phyloP scores from a whole-genome alignment of 345 rosid species.

The Eucalyptus tenuipes region DNA sequence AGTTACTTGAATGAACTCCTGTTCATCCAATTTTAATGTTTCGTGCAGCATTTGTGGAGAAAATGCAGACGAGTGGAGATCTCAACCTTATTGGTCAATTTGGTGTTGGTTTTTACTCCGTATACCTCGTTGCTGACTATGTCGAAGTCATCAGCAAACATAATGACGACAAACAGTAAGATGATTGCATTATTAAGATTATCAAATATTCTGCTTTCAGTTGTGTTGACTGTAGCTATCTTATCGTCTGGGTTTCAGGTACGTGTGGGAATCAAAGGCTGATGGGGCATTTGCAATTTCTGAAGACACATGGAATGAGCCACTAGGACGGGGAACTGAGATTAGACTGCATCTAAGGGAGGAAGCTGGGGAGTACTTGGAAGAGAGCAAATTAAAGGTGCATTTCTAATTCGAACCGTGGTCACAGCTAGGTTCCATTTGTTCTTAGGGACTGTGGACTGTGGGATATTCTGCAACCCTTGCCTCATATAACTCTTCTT shows the following conservation, averaged over 20 bases:
- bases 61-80: constrained; percentile 94
- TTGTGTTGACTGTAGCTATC: not conserved
- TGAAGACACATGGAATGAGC: constrained; percentile 97
- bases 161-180: constrained; percentile 92
- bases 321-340: constrained; percentile 96
- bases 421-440: not conserved
- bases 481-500: not conserved
- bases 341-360: constrained; percentile 86
- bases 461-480: not conserved
- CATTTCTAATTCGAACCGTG: not conserved
- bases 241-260: constrained; percentile 20
- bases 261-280: constrained; percentile 98
- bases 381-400: constrained; percentile 88
- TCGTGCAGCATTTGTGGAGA: constrained; percentile 86
- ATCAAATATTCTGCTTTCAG: not conserved
- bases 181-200: not conserved
- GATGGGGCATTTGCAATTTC: constrained; percentile 98
- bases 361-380: constrained; percentile 96
- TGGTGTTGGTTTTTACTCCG: constrained; percentile 99
- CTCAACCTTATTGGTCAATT: constrained; percentile 96
- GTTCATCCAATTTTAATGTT: not conserved
- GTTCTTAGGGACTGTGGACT: not conserved
- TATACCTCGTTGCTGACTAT: constrained; percentile 92
- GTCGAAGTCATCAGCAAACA: constrained; percentile 97
- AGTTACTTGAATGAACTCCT: not conserved